phyloP scores from a whole-genome alignment of 768 basidiomycete genomes.

The Dendrothele bispora region DNA sequence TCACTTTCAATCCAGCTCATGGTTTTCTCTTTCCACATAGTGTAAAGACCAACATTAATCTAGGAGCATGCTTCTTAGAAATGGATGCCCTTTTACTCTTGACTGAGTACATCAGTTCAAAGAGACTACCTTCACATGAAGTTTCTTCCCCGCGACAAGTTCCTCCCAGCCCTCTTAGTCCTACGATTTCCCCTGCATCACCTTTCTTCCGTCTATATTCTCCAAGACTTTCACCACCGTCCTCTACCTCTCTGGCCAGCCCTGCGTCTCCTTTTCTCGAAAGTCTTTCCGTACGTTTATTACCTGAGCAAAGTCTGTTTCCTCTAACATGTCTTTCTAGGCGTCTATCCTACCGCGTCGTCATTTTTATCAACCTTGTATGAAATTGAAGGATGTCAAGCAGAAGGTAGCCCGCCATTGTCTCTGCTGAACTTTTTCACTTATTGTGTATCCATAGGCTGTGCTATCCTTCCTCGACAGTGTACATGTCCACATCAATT shows the following conservation, averaged over 20 bases:
- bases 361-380: slow-evolving; percentile 34
- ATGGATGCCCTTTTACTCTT: slow-evolving; percentile 36
- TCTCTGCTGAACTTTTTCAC: neutral
- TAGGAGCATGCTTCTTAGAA: slow-evolving; percentile 46
- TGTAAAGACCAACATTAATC: slow-evolving; percentile 41
- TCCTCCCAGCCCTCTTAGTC: neutral
- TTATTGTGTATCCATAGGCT: slow-evolving; percentile 30
- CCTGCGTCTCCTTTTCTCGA: slow-evolving; percentile 38
- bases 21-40: slow-evolving; percentile 55
- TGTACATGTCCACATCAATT: slow-evolving; percentile 43
- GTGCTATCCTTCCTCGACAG: slow-evolving; percentile 44
- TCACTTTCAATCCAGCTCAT: slow-evolving; percentile 58
- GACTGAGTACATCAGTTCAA: neutral
- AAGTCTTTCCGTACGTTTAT: slow-evolving; percentile 42
- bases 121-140: neutral
- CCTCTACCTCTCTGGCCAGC: slow-evolving; percentile 17
- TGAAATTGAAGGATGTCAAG: slow-evolving; percentile 38
- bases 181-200: neutral
- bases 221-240: slow-evolving; percentile 16
- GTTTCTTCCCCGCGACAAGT: neutral
- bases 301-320: no score
- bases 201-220: slow-evolving; percentile 5
- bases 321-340: slow-evolving; percentile 24
- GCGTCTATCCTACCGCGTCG: slow-evolving; percentile 49
- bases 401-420: slow-evolving; percentile 32